These are phyloP conservation scores for Suhomyces emberorum DNA, from an alignment of 805 yeast genomes.

Conservation along the genomic window DNA sequence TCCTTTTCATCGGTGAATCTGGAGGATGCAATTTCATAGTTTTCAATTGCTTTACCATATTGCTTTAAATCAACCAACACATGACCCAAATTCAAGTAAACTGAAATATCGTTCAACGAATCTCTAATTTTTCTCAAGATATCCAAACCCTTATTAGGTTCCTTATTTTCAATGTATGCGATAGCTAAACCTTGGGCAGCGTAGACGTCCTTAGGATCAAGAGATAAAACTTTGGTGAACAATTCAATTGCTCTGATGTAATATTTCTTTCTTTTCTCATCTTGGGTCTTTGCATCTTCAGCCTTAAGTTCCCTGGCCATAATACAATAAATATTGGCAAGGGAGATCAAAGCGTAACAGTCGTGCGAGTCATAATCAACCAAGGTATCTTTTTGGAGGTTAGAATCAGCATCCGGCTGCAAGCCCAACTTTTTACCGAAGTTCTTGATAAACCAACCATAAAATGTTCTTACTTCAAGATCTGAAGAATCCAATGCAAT, in stretches of 20 bases:
- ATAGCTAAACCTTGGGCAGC: constrained; percentile 99
- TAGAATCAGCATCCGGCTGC: constrained; percentile 59
- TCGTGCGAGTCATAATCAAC: constrained; percentile 84
- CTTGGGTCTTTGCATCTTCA: constrained; percentile 25
- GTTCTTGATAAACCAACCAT: constrained; percentile 81
- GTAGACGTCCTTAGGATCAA: constrained; percentile 82
- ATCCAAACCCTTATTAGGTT: constrained; percentile 73
- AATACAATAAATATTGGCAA: constrained; percentile 81
- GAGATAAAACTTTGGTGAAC: constrained; percentile 79
- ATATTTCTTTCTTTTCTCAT: constrained; percentile 61
- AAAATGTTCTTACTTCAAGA: constrained; percentile 83
- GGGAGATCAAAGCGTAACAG: constrained; percentile 79
- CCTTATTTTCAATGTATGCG: constrained; percentile 80
- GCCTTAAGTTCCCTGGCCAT: constrained; percentile 74
- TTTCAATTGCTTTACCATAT: constrained; percentile 81
- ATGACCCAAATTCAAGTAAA: constrained; percentile 84
- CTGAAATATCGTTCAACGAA: constrained; percentile 78
- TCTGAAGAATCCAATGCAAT: constrained; percentile 54
- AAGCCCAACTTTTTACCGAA: constrained; percentile 50
- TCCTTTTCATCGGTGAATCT: constrained; percentile 63
- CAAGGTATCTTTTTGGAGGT: constrained; percentile 81
- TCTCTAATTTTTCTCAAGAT: constrained; percentile 87
- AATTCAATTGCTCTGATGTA: constrained; percentile 90
- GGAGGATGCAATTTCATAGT: constrained; percentile 75
- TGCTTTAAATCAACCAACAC: constrained; percentile 80